Evolutionary conservation across 257 asterid species (phyloP).

Genomic region (Solanum ossicruentum): DNA sequence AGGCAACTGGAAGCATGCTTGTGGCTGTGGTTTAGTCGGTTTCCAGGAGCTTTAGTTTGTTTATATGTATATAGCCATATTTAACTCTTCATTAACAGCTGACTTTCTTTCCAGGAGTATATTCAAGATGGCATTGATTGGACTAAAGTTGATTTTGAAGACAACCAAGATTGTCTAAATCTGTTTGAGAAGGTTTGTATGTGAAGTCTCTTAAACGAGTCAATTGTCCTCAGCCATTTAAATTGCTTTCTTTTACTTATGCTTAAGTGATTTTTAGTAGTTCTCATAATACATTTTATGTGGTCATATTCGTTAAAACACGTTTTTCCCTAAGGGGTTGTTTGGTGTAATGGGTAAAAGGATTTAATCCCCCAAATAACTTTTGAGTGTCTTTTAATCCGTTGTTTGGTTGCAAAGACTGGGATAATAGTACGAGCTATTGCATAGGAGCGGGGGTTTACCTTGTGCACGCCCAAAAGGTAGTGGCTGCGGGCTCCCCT

Average conservation of each 20-base stretch:
- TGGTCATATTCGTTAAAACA: not conserved
- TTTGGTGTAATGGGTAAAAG: no score
- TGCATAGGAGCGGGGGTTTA: no score
- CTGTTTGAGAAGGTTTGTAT: slow-evolving; percentile 79
- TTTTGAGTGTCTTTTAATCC: no score
- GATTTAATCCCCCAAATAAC: no score
- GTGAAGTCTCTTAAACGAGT: not conserved
- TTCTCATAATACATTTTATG: not conserved
- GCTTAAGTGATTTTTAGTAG: not conserved
- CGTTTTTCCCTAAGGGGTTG: not conserved
- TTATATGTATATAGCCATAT: not conserved
- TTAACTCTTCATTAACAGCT: slow-evolving; percentile 1
- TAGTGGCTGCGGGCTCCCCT: no score
- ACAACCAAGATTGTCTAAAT: slow-evolving; percentile 92
- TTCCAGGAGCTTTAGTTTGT: slow-evolving; percentile 2
- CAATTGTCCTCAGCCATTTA: not conserved
- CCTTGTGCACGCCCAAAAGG: no score
- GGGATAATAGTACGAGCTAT: no score
- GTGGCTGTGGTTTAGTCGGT: not conserved
- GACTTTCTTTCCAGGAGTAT: slow-evolving; percentile 55
- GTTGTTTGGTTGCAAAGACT: no score
- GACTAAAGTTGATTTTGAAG: slow-evolving; percentile 94
- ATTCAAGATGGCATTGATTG: slow-evolving; percentile 98
- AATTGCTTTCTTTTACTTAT: not conserved
- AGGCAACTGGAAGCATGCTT: not conserved